Conservation (phyloP, 1,284 basidiomycete genomes). For the Marasmius oreades region DNA sequence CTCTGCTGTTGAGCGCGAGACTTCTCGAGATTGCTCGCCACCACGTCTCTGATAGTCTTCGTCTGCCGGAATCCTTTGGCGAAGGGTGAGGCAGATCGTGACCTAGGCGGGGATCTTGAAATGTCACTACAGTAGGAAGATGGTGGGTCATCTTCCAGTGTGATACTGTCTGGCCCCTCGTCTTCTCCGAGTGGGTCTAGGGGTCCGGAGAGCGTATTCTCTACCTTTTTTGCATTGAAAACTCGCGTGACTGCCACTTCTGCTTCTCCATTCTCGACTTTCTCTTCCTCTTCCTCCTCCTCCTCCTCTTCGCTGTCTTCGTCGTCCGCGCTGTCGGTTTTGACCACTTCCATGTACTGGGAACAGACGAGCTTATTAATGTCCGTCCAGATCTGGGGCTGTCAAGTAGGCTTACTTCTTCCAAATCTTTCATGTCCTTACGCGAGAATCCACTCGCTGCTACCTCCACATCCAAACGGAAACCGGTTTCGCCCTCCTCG, state of each 20-base stretch:
- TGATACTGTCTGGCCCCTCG: background rate
- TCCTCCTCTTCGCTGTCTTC: slow-evolving; percentile 25
- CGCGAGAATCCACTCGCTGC: slow-evolving; percentile 89
- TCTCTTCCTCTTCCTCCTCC: slow-evolving; percentile 29
- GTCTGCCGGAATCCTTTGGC: slow-evolving; percentile 22
- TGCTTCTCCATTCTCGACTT: slow-evolving; percentile 25
- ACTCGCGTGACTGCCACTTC: slow-evolving; percentile 17
- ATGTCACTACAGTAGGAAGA: slow-evolving; percentile 20
- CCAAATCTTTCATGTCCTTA: slow-evolving; percentile 77
- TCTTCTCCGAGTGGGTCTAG: slow-evolving; percentile 4
- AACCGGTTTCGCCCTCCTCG: slow-evolving; percentile 42
- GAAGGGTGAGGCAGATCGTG: slow-evolving; percentile 37
- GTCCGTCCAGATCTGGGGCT: slow-evolving; percentile 6
- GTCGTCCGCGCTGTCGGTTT: slow-evolving; percentile 20
- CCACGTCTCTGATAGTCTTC: slow-evolving; percentile 49
- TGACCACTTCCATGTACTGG: slow-evolving; percentile 67
- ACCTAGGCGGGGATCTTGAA: slow-evolving; percentile 45
- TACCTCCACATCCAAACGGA: slow-evolving; percentile 84
- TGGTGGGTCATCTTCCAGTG: background rate
- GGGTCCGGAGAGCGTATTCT: too few relatives aligned
- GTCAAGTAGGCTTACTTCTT: slow-evolving; percentile 59
- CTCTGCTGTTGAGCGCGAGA: slow-evolving; percentile 60
- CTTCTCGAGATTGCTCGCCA: slow-evolving; percentile 62
- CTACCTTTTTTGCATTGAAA: too few relatives aligned
- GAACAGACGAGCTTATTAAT: slow-evolving; percentile 16